Percentiles rank a stretch among this genome's conserved stretches.
These are phyloP conservation scores for Candida smagusa DNA, from an alignment of 1,139 yeast genomes.

Conservation along the genomic window DNA sequence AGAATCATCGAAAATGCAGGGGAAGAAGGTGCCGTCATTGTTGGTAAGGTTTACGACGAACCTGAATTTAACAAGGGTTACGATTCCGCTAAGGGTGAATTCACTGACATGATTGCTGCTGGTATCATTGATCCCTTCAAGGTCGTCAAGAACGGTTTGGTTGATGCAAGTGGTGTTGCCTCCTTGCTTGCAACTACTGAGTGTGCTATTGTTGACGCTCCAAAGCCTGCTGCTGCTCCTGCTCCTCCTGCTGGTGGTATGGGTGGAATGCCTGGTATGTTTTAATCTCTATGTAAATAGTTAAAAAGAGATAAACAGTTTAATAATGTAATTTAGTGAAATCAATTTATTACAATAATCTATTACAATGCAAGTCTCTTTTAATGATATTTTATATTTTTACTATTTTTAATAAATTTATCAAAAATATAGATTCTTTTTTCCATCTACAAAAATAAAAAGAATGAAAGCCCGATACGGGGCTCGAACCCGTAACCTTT, in stretches of 20 bases:
- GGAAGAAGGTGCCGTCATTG: slow-evolving; percentile 96
- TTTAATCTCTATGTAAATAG: slow-evolving; percentile 12
- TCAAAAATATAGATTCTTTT: too few species aligned
- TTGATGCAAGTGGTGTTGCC: slow-evolving; percentile 98
- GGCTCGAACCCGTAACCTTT: slow-evolving; percentile 20
- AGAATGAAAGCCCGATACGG: slow-evolving; percentile 17
- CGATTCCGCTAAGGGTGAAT: slow-evolving; percentile 91
- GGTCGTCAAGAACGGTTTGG: slow-evolving; percentile 96
- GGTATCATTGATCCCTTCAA: slow-evolving; percentile 99
- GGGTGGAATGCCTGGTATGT: slow-evolving; percentile 38
- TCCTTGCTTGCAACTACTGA: slow-evolving; percentile 97
- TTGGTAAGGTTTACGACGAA: slow-evolving; percentile 90
- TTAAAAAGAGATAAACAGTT: not conserved
- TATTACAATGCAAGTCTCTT: too few species aligned
- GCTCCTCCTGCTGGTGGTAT: slow-evolving; percentile 56
- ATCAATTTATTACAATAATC: too few species aligned
- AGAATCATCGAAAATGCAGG: slow-evolving; percentile 98
- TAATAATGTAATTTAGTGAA: too few species aligned
- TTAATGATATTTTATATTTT: too few species aligned
- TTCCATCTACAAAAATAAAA: too few species aligned
- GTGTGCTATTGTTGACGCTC: slow-evolving; percentile 97
- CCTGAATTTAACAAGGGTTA: slow-evolving; percentile 88
- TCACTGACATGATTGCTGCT: slow-evolving; percentile 92
- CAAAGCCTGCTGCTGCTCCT: slow-evolving; percentile 73
- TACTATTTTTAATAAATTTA: too few species aligned